Conservation (phyloP, 2,329 filamentous ascomycete species). For the Fusarium duplospermum region DNA sequence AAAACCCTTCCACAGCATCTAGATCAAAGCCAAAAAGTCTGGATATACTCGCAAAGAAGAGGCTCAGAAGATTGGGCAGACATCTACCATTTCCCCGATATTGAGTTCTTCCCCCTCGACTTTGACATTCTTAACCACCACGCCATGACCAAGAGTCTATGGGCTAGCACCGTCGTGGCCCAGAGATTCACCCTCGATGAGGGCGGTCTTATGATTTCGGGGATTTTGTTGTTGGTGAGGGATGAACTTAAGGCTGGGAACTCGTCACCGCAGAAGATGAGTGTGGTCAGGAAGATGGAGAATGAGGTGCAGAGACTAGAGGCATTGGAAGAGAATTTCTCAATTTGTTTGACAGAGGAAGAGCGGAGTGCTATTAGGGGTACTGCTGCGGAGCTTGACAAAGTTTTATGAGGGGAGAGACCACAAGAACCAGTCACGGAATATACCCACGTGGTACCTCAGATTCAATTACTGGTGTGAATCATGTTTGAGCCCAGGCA, state of each 20-base stretch:
- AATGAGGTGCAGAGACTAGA: background rate
- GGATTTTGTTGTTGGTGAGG: background rate
- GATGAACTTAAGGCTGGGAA: background rate
- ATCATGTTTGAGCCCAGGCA: too few species aligned
- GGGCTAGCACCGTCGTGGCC: background rate
- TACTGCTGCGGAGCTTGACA: too few species aligned
- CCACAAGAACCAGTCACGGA: too few species aligned
- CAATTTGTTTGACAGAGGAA: background rate
- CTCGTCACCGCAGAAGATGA: background rate
- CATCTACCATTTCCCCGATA: background rate
- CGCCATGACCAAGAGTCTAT: background rate
- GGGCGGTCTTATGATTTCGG: background rate
- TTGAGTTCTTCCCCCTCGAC: background rate
- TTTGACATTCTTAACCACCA: background rate
- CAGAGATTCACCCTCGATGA: background rate
- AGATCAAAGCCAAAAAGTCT: background rate
- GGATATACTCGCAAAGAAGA: background rate
- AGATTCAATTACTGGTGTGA: too few species aligned
- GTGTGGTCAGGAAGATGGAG: background rate
- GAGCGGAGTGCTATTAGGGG: background rate
- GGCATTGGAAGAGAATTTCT: background rate
- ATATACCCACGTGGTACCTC: too few species aligned
- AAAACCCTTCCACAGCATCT: background rate
- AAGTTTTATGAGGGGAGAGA: too few species aligned
- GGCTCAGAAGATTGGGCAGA: background rate